These are phyloP conservation scores for Datisca glomerata DNA, from an alignment of 306 rosid species.

Conservation along the genomic window DNA sequence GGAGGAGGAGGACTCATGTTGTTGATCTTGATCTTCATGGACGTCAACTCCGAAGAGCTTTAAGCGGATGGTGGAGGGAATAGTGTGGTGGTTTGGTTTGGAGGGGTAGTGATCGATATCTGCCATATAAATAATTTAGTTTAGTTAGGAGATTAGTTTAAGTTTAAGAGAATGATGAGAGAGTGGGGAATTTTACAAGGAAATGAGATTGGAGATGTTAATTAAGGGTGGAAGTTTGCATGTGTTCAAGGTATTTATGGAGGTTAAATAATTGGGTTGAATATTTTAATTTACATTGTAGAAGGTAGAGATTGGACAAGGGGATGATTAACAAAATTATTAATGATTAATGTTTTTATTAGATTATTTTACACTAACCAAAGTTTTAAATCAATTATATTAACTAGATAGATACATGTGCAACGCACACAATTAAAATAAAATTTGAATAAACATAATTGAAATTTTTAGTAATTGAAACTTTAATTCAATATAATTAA, in stretches of 20 bases:
- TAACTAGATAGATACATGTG: no score
- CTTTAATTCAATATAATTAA: no score
- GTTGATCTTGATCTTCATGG: conserved; percentile 37
- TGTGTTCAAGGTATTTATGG: background rate
- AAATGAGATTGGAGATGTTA: background rate
- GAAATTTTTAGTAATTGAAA: no score
- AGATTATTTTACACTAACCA: no score
- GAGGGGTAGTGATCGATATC: conserved; percentile 5
- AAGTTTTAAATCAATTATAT: no score
- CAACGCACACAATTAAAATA: no score
- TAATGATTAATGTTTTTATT: no score
- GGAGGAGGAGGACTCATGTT: no score
- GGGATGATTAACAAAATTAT: no score
- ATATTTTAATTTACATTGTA: background rate
- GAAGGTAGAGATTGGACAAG: background rate
- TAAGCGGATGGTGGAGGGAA: conserved; percentile 22
- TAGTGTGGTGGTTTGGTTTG: conserved; percentile 17
- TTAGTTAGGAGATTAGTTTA: no score
- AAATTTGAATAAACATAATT: no score
- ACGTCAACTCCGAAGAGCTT: conserved; percentile 80
- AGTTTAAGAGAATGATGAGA: background rate
- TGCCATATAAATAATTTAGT: no score
- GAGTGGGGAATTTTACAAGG: background rate
- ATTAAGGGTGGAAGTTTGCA: background rate
- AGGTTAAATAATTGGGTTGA: background rate